Base-by-base conservation (phyloP, 2,329 filamentous ascomycete genomes). In the Cordyceps cateniannulata region DNA sequence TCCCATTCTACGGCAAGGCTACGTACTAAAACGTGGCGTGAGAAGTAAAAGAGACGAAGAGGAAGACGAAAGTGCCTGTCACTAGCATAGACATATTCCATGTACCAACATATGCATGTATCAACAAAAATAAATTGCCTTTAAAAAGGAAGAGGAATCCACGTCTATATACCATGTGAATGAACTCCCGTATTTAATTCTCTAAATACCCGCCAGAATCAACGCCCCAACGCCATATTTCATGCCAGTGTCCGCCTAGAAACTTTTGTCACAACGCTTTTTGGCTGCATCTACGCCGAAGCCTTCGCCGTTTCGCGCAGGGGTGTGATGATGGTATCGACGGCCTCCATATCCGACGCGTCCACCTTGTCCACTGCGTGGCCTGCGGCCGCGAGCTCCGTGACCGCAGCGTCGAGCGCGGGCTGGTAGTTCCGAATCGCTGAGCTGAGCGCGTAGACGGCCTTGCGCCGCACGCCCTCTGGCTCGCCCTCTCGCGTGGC, bases 391-490 rank as follows among this genome's bases (percentile, higher is more conserved):
- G 73, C 75, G 69, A 89, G 76, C 68, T 88, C 83, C 40, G 81
- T 79, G 1, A 86, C 84, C 63, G 92, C 78, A 25, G 81, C 78
- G 71, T 91, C 87, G 75, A 93, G 81, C 27, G 87, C 87, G 1
- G 91, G 89, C 77, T 96, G 93, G 73, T 91, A 96, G 74, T 99
- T 99, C 71, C 95, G 83, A 59, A 91, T 84, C 5, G 86, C 89
- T 16, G 88, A 93, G 71, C 91, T 96, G 52, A 99, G 81, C 14
- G 93, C 95, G 69, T 92, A 93, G 32, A 96, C 80, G 16, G 93
- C 91, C 81, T 97, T 99, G 73, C 90, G 87, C 66, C 93, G 83
- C 55, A 92, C 89, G 10, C 81, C 79, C 61, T 80, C 76, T 58
- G 83, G 77, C 65, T 87, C 77, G 62, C 85, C 85, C 48, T 83